A percentile compares a stretch with the other conserved stretches of the same genome.
Evolutionary conservation across 345 rosid genomes (phyloP).

Genomic region (Populus tremula): DNA sequence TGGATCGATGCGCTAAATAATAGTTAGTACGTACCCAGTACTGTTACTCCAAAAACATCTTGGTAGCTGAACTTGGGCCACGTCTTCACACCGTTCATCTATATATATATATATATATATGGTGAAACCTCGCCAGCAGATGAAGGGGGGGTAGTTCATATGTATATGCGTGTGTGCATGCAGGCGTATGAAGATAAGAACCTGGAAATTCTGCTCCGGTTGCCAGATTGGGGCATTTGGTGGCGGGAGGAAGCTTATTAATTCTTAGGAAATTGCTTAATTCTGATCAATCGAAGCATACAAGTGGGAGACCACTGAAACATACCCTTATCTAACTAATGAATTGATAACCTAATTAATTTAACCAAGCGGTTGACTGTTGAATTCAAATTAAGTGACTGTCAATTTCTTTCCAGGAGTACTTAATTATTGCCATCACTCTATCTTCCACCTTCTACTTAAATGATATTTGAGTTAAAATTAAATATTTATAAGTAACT

Average conservation of each 20-base stretch:
- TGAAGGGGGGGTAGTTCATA: too few relatives aligned
- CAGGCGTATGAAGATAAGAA: too few relatives aligned
- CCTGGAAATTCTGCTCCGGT: too few relatives aligned
- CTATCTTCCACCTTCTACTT: neutral
- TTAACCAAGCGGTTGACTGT: too few relatives aligned
- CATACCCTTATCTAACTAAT: neutral
- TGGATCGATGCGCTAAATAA: too few relatives aligned
- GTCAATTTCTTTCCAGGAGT: neutral
- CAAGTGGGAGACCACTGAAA: neutral
- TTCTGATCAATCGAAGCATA: neutral
- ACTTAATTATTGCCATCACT: neutral
- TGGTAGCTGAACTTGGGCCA: too few relatives aligned
- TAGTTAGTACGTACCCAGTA: too few relatives aligned
- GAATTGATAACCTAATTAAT: neutral
- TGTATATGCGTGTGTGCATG: too few relatives aligned
- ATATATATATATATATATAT: too few relatives aligned
- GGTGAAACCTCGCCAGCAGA: too few relatives aligned
- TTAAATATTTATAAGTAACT: fast-evolving
- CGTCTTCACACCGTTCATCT: too few relatives aligned
- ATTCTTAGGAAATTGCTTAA: neutral
- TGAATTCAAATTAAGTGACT: neutral
- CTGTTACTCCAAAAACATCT: too few relatives aligned
- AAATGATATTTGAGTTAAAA: neutral
- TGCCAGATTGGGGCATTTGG: neutral
- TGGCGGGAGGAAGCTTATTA: neutral